These are phyloP conservation scores for Cercospora brassicicola DNA, from an alignment of 2,329 filamentous ascomycete genomes.

Conservation along the genomic window DNA sequence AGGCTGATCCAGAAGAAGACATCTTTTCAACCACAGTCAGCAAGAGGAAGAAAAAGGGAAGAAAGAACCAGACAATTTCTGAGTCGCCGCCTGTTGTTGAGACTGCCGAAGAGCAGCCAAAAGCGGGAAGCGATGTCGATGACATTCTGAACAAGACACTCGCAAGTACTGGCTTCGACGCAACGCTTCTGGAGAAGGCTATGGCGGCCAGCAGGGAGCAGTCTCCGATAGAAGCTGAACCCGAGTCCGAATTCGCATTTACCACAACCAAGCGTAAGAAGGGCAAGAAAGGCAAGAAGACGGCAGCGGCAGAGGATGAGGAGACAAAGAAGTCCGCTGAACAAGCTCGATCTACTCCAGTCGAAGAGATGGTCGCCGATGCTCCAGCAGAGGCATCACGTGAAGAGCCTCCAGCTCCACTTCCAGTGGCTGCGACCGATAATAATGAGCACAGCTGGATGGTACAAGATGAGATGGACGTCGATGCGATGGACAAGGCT, in stretches of 20 bases:
- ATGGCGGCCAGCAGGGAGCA: constrained; percentile 36
- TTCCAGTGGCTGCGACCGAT: background rate
- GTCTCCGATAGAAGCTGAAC: constrained; percentile 22
- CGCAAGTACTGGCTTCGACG: constrained; percentile 38
- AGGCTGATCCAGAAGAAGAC: constrained; percentile 39
- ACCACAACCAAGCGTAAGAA: constrained; percentile 47
- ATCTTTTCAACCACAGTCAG: constrained; percentile 30
- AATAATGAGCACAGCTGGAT: constrained; percentile 18
- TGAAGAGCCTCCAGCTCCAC: background rate
- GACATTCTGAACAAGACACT: constrained; percentile 41
- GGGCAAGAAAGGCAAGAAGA: constrained; percentile 50
- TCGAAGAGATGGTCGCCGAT: constrained; percentile 3
- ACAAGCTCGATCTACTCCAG: background rate
- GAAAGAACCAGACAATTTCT: constrained; percentile 29
- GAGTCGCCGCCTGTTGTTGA: background rate
- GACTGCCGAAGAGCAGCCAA: constrained; percentile 2
- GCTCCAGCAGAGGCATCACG: background rate
- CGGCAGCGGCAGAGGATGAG: constrained; percentile 2
- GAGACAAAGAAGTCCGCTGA: constrained; percentile 28
- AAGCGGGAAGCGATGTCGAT: constrained; percentile 35
- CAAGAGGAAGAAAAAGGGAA: constrained; percentile 39
- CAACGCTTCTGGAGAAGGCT: constrained; percentile 41
- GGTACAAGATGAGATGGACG: constrained; percentile 35
- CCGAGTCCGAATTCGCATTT: constrained; percentile 37
- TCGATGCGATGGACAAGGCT: constrained; percentile 39